A percentile compares a stretch with the other conserved stretches of the same genome.
These are phyloP conservation scores for Fusarium pseudoanthophilum DNA, from an alignment of 2,329 filamentous ascomycete species.

Conservation along the genomic window DNA sequence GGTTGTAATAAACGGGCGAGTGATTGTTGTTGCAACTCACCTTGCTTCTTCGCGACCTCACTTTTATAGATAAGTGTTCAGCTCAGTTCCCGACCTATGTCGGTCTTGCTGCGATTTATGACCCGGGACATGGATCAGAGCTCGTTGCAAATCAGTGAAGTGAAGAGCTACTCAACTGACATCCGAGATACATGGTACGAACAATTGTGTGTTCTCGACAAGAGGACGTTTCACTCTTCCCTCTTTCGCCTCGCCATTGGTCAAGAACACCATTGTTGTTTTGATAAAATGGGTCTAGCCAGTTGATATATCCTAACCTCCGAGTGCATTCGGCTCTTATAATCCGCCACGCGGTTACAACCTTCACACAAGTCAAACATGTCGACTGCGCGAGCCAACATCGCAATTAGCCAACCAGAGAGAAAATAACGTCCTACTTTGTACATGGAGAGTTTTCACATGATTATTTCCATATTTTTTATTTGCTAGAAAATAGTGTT, in stretches of 20 bases:
- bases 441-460: background rate
- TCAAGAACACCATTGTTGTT: background rate
- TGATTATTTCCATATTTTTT: background rate
- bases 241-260: background rate
- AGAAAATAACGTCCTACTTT: fast-evolving
- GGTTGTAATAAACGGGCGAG: background rate
- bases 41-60: background rate
- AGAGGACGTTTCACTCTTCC: background rate
- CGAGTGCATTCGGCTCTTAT: constrained; percentile 11
- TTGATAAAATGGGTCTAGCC: background rate
- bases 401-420: fast-evolving
- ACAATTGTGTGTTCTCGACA: background rate
- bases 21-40: background rate
- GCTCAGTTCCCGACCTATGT: background rate
- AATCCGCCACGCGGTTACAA: background rate
- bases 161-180: too few species aligned
- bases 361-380: background rate
- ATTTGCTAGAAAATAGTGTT: background rate
- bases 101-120: background rate
- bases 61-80: background rate
- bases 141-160: background rate
- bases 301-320: background rate
- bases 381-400: too few species aligned
- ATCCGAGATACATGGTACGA: background rate
- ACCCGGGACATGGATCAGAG: background rate